phyloP scores from a whole-genome alignment of 2,329 filamentous ascomycete species.

The Colletotrichum sp. region DNA sequence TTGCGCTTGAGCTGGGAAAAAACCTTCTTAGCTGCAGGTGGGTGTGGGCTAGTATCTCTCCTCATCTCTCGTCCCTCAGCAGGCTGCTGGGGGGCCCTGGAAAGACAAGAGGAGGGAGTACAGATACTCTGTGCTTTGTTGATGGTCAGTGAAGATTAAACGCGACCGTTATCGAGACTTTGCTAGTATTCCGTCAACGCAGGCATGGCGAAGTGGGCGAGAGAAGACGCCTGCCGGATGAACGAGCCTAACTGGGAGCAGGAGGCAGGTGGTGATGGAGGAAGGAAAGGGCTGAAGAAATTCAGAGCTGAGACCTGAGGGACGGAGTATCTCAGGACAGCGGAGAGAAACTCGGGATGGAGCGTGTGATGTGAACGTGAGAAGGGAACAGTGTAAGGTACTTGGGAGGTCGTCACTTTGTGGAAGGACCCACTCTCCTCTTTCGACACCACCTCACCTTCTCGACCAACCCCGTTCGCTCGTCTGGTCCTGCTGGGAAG shows the following conservation, averaged over 20 bases:
- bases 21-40: conserved; percentile 10
- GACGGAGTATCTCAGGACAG: background rate
- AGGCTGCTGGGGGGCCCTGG: background rate
- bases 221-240: background rate
- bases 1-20: background rate
- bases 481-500: background rate
- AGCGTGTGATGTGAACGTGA: background rate
- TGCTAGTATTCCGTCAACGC: background rate
- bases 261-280: background rate
- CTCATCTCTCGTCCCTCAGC: background rate
- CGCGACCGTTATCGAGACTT: background rate
- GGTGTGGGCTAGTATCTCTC: background rate
- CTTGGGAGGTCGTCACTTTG: background rate
- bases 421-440: conserved; percentile 10
- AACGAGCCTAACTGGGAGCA: background rate
- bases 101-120: background rate
- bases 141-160: background rate
- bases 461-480: background rate
- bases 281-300: background rate
- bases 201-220: background rate
- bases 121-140: background rate
- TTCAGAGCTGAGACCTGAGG: background rate
- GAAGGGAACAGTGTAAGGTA: background rate
- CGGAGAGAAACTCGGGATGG: background rate
- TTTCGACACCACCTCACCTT: conserved; percentile 3